Conservation (phyloP, 768 basidiomycete genomes). For the Auricularia heimuer region DNA sequence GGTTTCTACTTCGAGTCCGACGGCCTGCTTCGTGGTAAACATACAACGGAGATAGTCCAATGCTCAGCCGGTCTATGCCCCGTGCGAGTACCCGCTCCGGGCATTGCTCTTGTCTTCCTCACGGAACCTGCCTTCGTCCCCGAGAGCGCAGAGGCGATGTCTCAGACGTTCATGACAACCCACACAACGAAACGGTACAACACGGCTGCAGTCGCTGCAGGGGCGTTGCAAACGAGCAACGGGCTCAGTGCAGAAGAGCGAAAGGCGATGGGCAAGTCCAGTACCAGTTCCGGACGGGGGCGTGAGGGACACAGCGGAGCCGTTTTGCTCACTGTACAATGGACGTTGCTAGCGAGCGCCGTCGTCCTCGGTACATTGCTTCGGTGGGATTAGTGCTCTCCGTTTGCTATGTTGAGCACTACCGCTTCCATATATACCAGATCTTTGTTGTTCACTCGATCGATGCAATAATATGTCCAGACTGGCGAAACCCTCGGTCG, state of each 20-base stretch:
- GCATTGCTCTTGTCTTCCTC: conserved; percentile 68
- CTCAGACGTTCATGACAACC: conserved; percentile 29
- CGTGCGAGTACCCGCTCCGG: conserved; percentile 58
- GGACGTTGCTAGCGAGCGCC: neutral
- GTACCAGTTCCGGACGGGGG: neutral
- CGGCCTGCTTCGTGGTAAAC: conserved; percentile 49
- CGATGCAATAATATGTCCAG: no score
- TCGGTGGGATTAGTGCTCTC: no score
- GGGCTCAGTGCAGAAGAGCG: neutral
- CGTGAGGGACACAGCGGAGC: neutral
- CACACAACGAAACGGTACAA: neutral
- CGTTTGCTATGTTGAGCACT: no score
- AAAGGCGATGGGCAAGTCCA: neutral
- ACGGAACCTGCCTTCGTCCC: conserved; percentile 29
- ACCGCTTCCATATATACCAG: no score
- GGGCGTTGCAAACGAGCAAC: neutral
- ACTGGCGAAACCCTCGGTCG: no score
- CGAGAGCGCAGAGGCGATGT: conserved; percentile 18
- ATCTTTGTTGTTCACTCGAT: no score
- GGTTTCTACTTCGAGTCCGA: conserved; percentile 55
- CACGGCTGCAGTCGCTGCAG: neutral
- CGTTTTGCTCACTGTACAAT: neutral
- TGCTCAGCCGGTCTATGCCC: conserved; percentile 49
- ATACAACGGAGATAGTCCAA: conserved; percentile 44
- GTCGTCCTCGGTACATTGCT: no score